Evolutionary conservation across 192 early-diverging fungal genomes (phyloP).

Genomic region (Coemansia sp.): DNA sequence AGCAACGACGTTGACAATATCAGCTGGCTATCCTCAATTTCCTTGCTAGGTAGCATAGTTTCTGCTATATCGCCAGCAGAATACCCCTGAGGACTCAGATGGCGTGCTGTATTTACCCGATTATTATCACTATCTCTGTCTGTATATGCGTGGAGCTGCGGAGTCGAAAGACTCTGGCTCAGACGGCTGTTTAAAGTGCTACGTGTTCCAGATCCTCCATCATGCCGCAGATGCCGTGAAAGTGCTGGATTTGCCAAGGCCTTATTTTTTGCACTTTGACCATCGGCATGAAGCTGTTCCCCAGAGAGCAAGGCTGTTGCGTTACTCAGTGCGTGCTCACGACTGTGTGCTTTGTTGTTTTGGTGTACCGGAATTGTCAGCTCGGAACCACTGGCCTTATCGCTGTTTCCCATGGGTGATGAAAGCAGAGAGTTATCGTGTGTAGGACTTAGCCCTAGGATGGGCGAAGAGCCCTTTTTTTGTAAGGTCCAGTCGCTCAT

Average conservation of each 20-base stretch:
- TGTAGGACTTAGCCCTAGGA: constrained; percentile 9
- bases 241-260: neutral
- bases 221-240: constrained; percentile 1
- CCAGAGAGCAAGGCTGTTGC: constrained; percentile 31
- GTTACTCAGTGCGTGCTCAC: constrained; percentile 24
- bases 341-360: neutral
- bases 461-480: constrained; percentile 8
- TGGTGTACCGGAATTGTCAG: constrained; percentile 7
- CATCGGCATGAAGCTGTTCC: constrained; percentile 12
- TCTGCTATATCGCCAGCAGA: constrained; percentile 1
- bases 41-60: neutral
- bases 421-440: constrained; percentile 17
- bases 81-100: neutral
- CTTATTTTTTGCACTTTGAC: constrained; percentile 8
- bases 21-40: constrained; percentile 6
- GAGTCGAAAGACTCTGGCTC: constrained; percentile 10
- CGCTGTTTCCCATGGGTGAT: constrained; percentile 6
- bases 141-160: neutral
- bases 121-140: neutral
- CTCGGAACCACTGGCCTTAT: constrained; percentile 19
- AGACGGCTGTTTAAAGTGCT: constrained; percentile 33
- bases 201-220: constrained; percentile 11
- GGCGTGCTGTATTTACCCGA: neutral
- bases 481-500: neutral
- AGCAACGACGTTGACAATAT: constrained; percentile 36